Base-by-base conservation (phyloP, 2,329 filamentous ascomycete genomes). In the Chaetomium sp. region DNA sequence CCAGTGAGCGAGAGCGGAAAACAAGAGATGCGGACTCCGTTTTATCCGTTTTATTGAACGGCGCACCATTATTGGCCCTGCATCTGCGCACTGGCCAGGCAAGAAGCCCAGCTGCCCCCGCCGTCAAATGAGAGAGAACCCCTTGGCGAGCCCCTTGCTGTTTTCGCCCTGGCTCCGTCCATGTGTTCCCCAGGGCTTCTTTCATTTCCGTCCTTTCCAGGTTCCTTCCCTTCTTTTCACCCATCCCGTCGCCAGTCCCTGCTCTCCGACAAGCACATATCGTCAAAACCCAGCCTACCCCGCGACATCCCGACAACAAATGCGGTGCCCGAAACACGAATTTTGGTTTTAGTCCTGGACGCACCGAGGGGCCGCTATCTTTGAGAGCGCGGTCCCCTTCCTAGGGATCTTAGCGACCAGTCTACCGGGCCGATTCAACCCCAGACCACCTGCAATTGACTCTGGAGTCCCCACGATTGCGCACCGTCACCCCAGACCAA, bases 381-480 rank as follows among this genome's bases (percentile, higher is more conserved):
- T 35, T 62, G 55, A 59, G 42, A 54, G 62, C 45, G 50, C 57
- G 45, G 56, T 64, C 62, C 67, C 67, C 65, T 60, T 12, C 64
- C 60, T 42, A 19, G 38, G 38, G 16, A 65, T 49, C 63, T 59
- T 31, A 45, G 56, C 64, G 60, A 70, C 63, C 60, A 68, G 53
- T 51, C 55, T 51, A 65, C 68, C 71, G 71, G 71, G 67, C 72
- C 72, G 72, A 73, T 71, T 72, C 63, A 64, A 67, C 70, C 68
- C 70, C 70, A 70, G 68, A 68, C 62, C 56, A 55, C 65, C 25
- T 64, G 64, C 67, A 58, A 69, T 69, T 66, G 67, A 70, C 33
- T 67, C 68, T 68, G 68, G 69, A 73, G 69, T 68, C 72, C 65
- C 71, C 72, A 72, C 72, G 72, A 71, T 68, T 67, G 49, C 67